Evolutionary conservation across 495 filamentous ascomycete species (phyloP), one percentile per base, ranked within the genome.

Genomic region (Aspergillus egyptiacus): DNA sequence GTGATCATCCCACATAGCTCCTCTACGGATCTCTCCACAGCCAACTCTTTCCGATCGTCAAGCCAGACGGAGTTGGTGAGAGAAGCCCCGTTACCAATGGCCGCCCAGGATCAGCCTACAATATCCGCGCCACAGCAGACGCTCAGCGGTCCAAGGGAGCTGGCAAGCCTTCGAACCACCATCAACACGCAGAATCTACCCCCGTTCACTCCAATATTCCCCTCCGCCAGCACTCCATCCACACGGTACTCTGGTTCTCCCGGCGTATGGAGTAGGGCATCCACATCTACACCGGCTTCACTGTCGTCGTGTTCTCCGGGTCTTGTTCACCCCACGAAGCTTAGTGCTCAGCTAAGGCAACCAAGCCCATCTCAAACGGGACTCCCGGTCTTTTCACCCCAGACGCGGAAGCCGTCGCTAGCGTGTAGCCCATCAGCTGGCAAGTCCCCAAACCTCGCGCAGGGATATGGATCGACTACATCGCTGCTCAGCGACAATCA

Each of bases 241-340:
- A 96, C 90, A 27, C 77, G 88, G 50, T 96, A 91, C 57, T 95
- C 91, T 24, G 89, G 85, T 44, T 98, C 93, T 2, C 93, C 93
- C 8, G 87, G 89, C 5, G 75, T 86, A 25, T 97, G 94, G 72
- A 74, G 72, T 68, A 95, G 91, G 56, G 85, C 88, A 37, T 95
- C 93, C 8, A 96, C 91, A 33, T 95, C 93, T 8, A 96, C 93
- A 2, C 91, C 93, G 1, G 96, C 91, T n/a, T 96, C 93, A 6
- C 80, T 90, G 59, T 95, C 90, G 6, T 96, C 93, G n/a, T 86
- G 93, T 62, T 98, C 93, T 28, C 90, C 93, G 9, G 86, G 88
- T 1, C 77, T 89, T 30, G 63, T 85, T 49, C 69, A 82, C 25
- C 80, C 87, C 15, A 66, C 65, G 2, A 82, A 86, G 48, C 57